These are phyloP conservation scores for Iris pallida DNA, from an alignment of 116 monocot genomes.

Conservation along the genomic window DNA sequence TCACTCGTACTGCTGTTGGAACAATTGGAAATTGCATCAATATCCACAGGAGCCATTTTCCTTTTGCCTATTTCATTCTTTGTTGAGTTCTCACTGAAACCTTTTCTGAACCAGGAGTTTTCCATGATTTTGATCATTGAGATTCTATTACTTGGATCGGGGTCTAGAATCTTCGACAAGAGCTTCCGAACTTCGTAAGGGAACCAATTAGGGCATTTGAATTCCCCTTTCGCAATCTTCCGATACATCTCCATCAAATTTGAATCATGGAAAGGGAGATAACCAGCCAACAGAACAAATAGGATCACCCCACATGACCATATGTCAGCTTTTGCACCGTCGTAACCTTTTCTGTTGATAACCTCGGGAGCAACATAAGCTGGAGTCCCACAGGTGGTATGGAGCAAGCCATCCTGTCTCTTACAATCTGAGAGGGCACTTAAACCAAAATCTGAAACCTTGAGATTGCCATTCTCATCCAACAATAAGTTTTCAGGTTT, in stretches of 20 bases:
- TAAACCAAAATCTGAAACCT: constrained; percentile 58
- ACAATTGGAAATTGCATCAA: constrained; percentile 11
- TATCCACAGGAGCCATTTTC: constrained; percentile 18
- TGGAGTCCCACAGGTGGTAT: constrained; percentile 61
- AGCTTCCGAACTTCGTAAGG: constrained; percentile 38
- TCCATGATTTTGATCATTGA: constrained; percentile 57
- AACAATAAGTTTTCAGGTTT: constrained; percentile 52
- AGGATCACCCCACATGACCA: constrained; percentile 57
- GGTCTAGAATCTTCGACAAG: constrained; percentile 51
- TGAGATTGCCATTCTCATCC: constrained; percentile 48
- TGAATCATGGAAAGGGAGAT: constrained; percentile 49
- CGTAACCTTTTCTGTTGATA: constrained; percentile 48
- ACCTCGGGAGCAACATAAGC: constrained; percentile 69
- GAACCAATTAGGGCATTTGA: constrained; percentile 48
- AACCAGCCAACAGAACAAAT: constrained; percentile 46
- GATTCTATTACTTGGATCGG: constrained; percentile 61
- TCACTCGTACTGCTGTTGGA: constrained; percentile 6
- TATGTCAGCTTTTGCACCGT: constrained; percentile 48
- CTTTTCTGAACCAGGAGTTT: constrained; percentile 59
- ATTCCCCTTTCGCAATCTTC: constrained; percentile 41
- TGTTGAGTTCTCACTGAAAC: constrained; percentile 23
- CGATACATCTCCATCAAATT: constrained; percentile 60
- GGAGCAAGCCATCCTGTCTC: constrained; percentile 47
- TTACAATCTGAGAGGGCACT: constrained; percentile 43
- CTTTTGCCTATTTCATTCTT: constrained; percentile 10